phyloP scores from a whole-genome alignment of 768 basidiomycete species.

The Boletus reticulatus region DNA sequence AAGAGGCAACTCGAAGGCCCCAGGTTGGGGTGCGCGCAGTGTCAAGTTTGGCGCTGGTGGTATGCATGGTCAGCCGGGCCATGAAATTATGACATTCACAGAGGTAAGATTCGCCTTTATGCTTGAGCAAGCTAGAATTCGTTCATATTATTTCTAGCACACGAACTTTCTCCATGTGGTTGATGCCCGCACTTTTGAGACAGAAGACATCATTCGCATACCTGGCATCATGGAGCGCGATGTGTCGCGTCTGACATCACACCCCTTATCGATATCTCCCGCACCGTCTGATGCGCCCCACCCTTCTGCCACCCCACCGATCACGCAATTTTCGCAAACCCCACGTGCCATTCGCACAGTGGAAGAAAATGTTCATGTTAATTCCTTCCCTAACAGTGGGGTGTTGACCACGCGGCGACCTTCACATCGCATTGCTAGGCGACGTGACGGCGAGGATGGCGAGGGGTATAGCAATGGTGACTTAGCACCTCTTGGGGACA shows the following conservation, averaged over 20 bases:
- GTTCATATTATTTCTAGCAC: constrained; percentile 49
- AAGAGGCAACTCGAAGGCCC: constrained; percentile 52
- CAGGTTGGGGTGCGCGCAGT: constrained; percentile 81
- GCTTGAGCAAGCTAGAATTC: background rate
- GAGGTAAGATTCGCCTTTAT: constrained; percentile 53
- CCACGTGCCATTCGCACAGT: constrained; percentile 47
- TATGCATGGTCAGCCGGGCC: constrained; percentile 42
- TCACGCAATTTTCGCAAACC: constrained; percentile 18
- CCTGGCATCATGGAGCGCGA: constrained; percentile 37
- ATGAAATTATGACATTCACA: constrained; percentile 85
- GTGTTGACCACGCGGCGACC: constrained; percentile 18
- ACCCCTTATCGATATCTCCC: constrained; percentile 10
- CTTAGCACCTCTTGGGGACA: constrained; percentile 55
- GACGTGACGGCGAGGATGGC: constrained; percentile 26
- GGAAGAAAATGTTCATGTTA: constrained; percentile 55
- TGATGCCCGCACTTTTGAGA: constrained; percentile 85
- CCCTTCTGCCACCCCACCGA: constrained; percentile 6
- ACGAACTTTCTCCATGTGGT: constrained; percentile 79
- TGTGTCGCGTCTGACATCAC: constrained; percentile 9
- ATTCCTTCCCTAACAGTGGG: constrained; percentile 11
- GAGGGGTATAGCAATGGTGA: constrained; percentile 42
- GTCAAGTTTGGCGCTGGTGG: constrained; percentile 81
- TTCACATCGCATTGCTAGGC: constrained; percentile 19
- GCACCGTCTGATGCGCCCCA: constrained; percentile 5
- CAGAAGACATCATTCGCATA: constrained; percentile 63